Base-by-base conservation (phyloP, 1,284 basidiomycete genomes). In the Golubevia sp. region DNA sequence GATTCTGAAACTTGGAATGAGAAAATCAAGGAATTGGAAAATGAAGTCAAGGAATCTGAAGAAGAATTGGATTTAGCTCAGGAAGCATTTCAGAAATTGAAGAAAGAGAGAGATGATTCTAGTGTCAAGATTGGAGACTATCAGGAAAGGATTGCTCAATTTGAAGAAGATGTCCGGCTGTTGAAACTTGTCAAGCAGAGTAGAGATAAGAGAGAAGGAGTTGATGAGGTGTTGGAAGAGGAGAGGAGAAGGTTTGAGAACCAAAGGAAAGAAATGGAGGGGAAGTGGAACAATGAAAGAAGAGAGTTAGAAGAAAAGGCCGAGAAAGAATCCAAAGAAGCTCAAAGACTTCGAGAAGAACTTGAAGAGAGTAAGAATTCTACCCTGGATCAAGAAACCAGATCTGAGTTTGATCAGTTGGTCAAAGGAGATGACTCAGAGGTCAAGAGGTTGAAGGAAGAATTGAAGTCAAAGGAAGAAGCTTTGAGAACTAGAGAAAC, bases 21-120 rank as follows among this genome's bases (percentile, higher is more conserved):
- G 4, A 30, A 24, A 13, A 7, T 52, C 21, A 52, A 52, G 50
- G 50, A 52, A 27, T 26, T 52, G 21, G 21, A 52, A 13, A 27
- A 23, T 52, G 50, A 52, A 27, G 11, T 52, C 21, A 11, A 24
- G 13, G 34, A 25, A 3, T 44, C 21, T 60, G 68, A 73, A 24
- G 55, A 68, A n/a, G 68, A 73, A 51, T 65, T 70, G 13, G 62
- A 72, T 64, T 62, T 70, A 23, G 67, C 68, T 2, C 70, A 73
- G 34, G 53, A 57, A 4, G 65, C 67, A 1, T 70, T 61, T 58
- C 68, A 73, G 27, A 62, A 62, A 61, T 44, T 73, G n/a, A 58
- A 66, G 23, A 55, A 56, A 11, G 74, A 74, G 23, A 53, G 70
- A 1, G 74, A 76, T 53, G 74, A 73, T 27, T 71, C 74, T 1